Conservation (phyloP, 768 basidiomycete genomes). For the Clitopilus passeckerianus region DNA sequence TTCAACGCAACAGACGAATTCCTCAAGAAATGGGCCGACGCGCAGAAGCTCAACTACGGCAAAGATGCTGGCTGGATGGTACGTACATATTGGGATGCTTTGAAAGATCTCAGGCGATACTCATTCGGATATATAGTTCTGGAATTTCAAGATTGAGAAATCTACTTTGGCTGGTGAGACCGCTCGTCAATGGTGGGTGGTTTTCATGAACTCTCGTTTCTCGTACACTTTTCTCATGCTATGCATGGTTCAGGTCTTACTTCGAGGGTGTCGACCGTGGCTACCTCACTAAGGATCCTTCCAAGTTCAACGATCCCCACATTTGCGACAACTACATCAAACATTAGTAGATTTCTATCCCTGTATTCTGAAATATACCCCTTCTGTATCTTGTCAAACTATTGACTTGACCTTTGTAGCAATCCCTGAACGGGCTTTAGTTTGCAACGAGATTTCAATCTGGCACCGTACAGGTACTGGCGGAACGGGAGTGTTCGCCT, state of each 20-base stretch:
- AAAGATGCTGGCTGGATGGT: conserved; percentile 56
- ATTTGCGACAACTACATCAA: conserved; percentile 56
- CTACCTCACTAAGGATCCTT: conserved; percentile 61
- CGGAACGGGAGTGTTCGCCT: background rate
- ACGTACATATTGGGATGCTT: conserved; percentile 10
- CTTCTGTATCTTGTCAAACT: too few species aligned
- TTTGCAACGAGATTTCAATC: too few species aligned
- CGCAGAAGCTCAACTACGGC: conserved; percentile 55
- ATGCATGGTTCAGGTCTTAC: conserved; percentile 52
- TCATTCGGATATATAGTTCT: background rate
- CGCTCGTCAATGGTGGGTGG: background rate
- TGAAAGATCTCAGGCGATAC: too few species aligned
- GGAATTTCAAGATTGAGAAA: conserved; percentile 2
- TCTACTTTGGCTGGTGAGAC: background rate
- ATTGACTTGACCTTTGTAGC: too few species aligned
- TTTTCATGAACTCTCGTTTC: conserved; percentile 22
- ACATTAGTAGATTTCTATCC: background rate
- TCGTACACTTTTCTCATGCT: conserved; percentile 14
- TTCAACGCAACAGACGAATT: conserved; percentile 51
- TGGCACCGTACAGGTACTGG: too few species aligned
- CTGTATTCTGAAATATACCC: background rate
- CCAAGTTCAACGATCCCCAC: conserved; percentile 44
- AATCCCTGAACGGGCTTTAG: too few species aligned
- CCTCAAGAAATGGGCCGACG: conserved; percentile 54
- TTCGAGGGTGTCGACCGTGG: conserved; percentile 53